Evolutionary conservation across 768 basidiomycete genomes (phyloP).

Genomic region (Lentinula boryana): DNA sequence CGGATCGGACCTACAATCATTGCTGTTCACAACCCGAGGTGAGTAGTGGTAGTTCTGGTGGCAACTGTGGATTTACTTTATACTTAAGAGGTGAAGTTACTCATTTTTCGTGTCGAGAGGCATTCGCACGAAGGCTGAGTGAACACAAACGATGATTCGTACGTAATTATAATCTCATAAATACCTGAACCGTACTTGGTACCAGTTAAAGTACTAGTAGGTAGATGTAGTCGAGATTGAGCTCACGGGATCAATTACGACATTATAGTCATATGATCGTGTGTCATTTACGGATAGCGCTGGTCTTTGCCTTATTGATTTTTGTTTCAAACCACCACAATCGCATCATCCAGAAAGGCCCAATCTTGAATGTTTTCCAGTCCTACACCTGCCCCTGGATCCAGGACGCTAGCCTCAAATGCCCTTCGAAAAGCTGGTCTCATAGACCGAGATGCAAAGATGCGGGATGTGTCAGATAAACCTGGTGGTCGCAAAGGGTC

Average conservation of each 20-base stretch:
- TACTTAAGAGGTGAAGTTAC: conserved; percentile 83
- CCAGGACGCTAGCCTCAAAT: conserved; percentile 51
- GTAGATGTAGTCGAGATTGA: no score
- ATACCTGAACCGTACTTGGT: no score
- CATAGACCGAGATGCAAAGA: conserved; percentile 69
- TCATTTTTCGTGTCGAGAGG: conserved; percentile 92
- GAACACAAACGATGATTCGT: not conserved
- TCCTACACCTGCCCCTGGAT: conserved; percentile 51
- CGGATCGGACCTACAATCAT: conserved; percentile 90
- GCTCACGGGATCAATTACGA: no score
- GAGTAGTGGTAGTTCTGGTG: conserved; percentile 17
- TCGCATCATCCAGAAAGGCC: not conserved
- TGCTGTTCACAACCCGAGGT: conserved; percentile 88
- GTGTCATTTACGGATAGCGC: conserved; percentile 8
- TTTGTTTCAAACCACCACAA: not conserved
- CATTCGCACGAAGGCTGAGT: conserved; percentile 55
- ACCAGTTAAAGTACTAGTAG: no score
- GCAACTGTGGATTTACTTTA: not conserved
- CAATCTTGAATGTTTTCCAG: conserved; percentile 50
- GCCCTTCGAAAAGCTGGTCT: conserved; percentile 69
- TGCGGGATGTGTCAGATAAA: conserved; percentile 66
- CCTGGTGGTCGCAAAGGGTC: conserved; percentile 69
- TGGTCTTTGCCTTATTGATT: not conserved
- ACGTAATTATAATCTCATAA: not conserved
- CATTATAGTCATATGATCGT: not conserved